Conservation (phyloP, 2,329 filamentous ascomycete genomes). For the Botrytis elliptica region DNA sequence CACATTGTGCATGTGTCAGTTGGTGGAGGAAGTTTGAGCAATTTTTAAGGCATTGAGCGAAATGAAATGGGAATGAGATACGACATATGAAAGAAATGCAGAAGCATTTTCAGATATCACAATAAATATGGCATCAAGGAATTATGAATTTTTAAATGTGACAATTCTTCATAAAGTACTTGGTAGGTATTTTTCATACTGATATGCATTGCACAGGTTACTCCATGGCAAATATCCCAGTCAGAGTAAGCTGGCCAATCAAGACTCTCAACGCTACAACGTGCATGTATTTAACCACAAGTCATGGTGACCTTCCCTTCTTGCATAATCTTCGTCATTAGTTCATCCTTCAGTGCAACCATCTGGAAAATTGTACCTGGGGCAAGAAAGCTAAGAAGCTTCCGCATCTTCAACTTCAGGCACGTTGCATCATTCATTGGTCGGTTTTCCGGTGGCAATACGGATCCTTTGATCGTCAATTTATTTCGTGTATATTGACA, state of each 20-base stretch:
- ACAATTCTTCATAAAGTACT: neutral
- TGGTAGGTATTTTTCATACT: neutral
- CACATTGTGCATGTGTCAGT: constrained; percentile 15
- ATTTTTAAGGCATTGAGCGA: constrained; percentile 2
- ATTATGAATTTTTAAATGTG: constrained; percentile 1
- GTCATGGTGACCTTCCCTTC: constrained; percentile 2
- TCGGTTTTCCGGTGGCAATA: neutral
- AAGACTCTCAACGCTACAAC: neutral
- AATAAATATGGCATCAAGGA: constrained; percentile 18
- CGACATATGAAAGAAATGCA: constrained; percentile 16
- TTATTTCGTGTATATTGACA: neutral
- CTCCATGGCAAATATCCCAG: neutral
- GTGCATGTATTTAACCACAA: neutral
- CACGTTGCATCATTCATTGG: neutral
- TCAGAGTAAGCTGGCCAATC: neutral
- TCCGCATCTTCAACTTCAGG: constrained; percentile 1
- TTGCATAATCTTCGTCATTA: neutral
- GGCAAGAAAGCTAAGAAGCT: neutral
- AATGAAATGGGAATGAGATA: constrained; percentile 9
- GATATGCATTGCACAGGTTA: neutral
- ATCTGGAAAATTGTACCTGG: neutral
- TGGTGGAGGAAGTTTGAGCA: constrained; percentile 19
- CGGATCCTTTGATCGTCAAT: neutral
- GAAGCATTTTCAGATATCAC: constrained; percentile 13
- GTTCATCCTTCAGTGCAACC: neutral